Base-by-base conservation (phyloP, 768 basidiomycete species). In the Multifurca ochricompacta region DNA sequence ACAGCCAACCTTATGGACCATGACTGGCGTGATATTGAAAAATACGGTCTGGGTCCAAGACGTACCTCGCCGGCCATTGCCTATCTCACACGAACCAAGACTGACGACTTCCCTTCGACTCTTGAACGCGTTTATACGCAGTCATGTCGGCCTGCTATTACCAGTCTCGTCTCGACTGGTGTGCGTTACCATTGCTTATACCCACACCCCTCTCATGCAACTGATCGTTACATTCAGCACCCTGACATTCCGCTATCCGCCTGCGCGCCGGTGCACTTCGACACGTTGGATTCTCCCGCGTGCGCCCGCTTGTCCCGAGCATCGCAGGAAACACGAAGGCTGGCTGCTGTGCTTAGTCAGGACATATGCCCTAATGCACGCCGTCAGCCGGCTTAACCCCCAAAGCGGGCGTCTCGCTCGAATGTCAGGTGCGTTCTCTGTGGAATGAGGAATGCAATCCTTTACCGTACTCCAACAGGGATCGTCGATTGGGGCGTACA, bases 31-130 rank as follows among this genome's bases (percentile, higher is more conserved):
- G 79, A 84, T 59, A 91, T 95, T 63, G 91, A 96, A 69, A n/a
- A 96, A 96, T 67, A 81, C 82, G 9, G 78, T 83, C 35, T 95
- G 88, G 87, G 70, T 94, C 4, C 91, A 94, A 73, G 92, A 95
- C 61, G 64, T 94, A n/a, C 82, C 83, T 32, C 73, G 19, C 65
- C 74, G 45, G 61, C 73, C 37, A 56, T 67, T 57, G 65, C 78
- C 31, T 14, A 71, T 74, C 23, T 61, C 67, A 2, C 70, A 73
- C 47, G 74, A 77, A 60, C 66, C 74, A 16, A 77, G 71, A 53
- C 67, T 50, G 68, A 78, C 25, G 83, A 83, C 67, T 91, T 84
- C 51, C 73, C 79, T 28, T 70, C 74, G 36, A 72, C 75, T 31
- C 74, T 85, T 59, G 77, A 80, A 62, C 73, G 72, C 40, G 73